Conservation (phyloP, 176 grass and related monocot species). For the Leersia perrieri region DNA sequence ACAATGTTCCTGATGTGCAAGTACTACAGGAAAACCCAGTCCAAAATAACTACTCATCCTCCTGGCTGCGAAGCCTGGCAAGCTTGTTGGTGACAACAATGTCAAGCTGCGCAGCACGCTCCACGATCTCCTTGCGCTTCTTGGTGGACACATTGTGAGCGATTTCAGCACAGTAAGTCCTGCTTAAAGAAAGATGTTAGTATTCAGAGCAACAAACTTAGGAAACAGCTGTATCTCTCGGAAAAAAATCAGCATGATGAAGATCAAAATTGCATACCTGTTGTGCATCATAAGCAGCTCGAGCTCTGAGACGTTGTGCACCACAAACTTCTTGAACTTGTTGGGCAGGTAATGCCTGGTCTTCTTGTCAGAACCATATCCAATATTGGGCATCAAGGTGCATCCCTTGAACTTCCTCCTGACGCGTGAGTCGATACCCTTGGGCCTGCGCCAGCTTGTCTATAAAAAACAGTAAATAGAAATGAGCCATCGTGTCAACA, state of each 20-base stretch:
- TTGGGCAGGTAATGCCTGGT: constrained; percentile 82
- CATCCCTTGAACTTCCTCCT: constrained; percentile 89
- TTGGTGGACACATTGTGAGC: constrained; percentile 55
- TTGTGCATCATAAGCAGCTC: constrained; percentile 88
- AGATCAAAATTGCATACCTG: constrained; percentile 24
- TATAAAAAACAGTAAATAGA: constrained; percentile 1
- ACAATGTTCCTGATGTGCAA: not conserved
- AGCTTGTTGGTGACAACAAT: constrained; percentile 73
- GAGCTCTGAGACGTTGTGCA: constrained; percentile 68
- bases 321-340: constrained; percentile 74
- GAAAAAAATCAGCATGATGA: not conserved
- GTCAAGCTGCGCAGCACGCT: constrained; percentile 69
- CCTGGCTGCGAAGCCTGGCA: constrained; percentile 68
- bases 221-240: not conserved
- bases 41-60: constrained; percentile 50
- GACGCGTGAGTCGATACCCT: constrained; percentile 90
- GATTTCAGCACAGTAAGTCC: constrained; percentile 68
- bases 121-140: constrained; percentile 72
- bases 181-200: not conserved
- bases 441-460: constrained; percentile 82
- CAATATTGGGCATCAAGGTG: constrained; percentile 93
- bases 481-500: too few species aligned
- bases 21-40: not conserved
- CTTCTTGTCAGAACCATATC: constrained; percentile 74
- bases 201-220: not conserved